Percentiles rank a stretch among this genome's conserved stretches.
Conservation (phyloP, 352 stramenopile genomes). For the Saprolegnia diclina region DNA sequence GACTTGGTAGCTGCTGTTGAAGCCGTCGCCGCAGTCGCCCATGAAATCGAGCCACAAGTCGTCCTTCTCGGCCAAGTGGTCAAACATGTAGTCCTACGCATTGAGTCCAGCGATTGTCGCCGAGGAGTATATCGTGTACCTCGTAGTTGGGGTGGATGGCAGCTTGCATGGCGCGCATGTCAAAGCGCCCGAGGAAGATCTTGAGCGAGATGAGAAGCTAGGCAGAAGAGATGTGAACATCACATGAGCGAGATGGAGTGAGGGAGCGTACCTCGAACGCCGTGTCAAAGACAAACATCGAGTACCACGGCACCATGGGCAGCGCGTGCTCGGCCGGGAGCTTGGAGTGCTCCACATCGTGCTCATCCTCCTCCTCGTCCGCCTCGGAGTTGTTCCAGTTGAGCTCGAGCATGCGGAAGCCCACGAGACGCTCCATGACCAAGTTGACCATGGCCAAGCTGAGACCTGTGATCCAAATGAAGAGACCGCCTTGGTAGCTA, state of each 20-base stretch:
- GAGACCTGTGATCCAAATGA: conserved; percentile 83
- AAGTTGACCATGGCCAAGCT: conserved; percentile 79
- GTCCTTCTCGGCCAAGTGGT: conserved; percentile 69
- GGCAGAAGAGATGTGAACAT: not conserved
- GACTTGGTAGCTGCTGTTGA: conserved; percentile 92
- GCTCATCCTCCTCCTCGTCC: conserved; percentile 42
- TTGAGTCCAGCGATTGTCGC: not conserved
- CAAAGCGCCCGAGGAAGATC: conserved; percentile 86
- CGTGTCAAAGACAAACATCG: conserved; percentile 88
- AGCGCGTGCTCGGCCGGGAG: conserved; percentile 67
- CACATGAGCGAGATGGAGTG: not conserved
- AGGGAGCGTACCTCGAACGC: conserved; percentile 53
- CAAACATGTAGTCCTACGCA: conserved; percentile 61
- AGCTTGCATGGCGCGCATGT: conserved; percentile 88
- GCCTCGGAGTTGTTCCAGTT: conserved; percentile 51
- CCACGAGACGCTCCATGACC: conserved; percentile 70
- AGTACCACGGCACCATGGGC: conserved; percentile 93
- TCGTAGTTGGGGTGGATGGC: conserved; percentile 49
- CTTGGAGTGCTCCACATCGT: conserved; percentile 43
- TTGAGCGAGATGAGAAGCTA: conserved; percentile 88
- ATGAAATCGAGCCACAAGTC: conserved; percentile 93
- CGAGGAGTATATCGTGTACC: conserved; percentile 24
- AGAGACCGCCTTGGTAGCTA: conserved; percentile 68
- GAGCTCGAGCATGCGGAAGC: conserved; percentile 74
- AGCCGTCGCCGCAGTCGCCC: conserved; percentile 90